Percentiles rank a stretch among this genome's conserved stretches.
These are phyloP conservation scores for Penicillium janthinellum DNA, from an alignment of 2,329 filamentous ascomycete species.

Conservation along the genomic window DNA sequence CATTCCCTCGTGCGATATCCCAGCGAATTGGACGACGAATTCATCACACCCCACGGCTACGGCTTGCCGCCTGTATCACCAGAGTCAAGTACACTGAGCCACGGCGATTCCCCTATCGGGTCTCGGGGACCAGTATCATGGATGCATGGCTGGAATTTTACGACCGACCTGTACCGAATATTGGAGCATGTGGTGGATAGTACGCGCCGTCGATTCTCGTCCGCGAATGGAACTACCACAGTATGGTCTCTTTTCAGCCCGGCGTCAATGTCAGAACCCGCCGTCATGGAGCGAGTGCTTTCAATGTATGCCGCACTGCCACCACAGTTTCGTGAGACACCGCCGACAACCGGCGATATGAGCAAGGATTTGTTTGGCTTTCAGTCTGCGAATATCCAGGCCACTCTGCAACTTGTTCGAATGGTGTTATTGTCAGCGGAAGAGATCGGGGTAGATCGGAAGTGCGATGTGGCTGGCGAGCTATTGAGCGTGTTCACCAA, in stretches of 20 bases:
- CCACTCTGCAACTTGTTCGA: conserved; percentile 52
- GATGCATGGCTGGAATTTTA: conserved; percentile 61
- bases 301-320: conserved; percentile 29
- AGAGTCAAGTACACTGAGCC: conserved; percentile 17
- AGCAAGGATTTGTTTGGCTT: conserved; percentile 49
- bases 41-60: conserved; percentile 39
- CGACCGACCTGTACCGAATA: conserved; percentile 58
- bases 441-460: conserved; percentile 44
- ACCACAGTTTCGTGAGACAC: conserved; percentile 28
- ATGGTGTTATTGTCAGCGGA: conserved; percentile 49
- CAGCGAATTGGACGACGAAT: conserved; percentile 51
- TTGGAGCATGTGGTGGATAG: conserved; percentile 53
- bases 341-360: conserved; percentile 33
- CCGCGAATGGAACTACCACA: conserved; percentile 26
- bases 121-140: conserved; percentile 39
- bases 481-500: conserved; percentile 48
- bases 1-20: conserved; percentile 53
- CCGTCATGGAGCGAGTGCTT: conserved; percentile 29
- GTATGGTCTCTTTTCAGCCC: conserved; percentile 29
- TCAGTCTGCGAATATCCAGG: conserved; percentile 55
- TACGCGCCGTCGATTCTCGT: conserved; percentile 25
- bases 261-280: conserved; percentile 24
- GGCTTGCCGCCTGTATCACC: conserved; percentile 21
- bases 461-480: conserved; percentile 51
- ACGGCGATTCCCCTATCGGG: conserved; percentile 7